phyloP scores from a whole-genome alignment of 257 asterid species.

The Fraxinus quadrangulata region DNA sequence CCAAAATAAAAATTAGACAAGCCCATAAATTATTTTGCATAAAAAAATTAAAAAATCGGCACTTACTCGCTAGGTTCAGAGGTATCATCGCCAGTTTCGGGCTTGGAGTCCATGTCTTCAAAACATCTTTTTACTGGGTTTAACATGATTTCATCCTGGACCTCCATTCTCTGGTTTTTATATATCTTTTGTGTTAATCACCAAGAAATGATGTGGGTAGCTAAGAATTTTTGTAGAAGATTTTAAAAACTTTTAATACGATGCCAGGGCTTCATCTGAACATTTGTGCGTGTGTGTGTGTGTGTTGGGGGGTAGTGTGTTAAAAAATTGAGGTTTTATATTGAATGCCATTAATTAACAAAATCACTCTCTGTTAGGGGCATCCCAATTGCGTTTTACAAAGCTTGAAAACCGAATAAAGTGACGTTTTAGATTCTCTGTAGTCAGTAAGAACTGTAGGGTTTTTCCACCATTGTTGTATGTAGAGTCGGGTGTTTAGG shows the following conservation, averaged over 20 bases:
- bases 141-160: constrained; percentile 25
- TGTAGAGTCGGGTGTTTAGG: neutral
- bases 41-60: neutral
- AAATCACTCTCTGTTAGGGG: neutral
- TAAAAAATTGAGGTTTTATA: neutral
- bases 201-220: constrained; percentile 19
- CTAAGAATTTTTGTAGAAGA: constrained; percentile 22
- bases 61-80: constrained; percentile 55
- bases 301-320: neutral
- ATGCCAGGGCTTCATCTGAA: neutral
- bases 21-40: constrained; percentile 17
- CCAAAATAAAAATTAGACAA: neutral
- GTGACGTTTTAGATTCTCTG: neutral
- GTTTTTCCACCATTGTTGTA: neutral
- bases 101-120: constrained; percentile 32
- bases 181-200: constrained; percentile 18
- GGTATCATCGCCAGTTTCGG: constrained; percentile 41
- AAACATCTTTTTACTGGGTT: constrained; percentile 50
- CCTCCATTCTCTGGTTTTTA: constrained; percentile 31
- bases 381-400: neutral
- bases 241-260: constrained; percentile 15
- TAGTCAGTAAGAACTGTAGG: neutral
- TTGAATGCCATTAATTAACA: neutral
- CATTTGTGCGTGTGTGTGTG: constrained; percentile 9
- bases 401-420: neutral